Evolutionary conservation across 164 flowering plant species (phyloP).

Genomic region (Liriodendron chinense): DNA sequence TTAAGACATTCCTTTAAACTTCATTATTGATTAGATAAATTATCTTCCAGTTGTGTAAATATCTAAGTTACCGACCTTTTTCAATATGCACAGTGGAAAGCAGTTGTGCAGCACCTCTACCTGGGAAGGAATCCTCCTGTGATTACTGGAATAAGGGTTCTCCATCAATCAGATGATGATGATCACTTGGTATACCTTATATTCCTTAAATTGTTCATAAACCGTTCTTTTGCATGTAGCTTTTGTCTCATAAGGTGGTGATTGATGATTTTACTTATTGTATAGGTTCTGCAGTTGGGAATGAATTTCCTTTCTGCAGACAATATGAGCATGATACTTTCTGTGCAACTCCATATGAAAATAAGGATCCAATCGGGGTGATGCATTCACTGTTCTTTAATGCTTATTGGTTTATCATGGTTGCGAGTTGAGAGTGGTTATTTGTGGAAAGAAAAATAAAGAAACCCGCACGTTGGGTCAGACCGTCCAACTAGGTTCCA

Average conservation of each 20-base stretch:
- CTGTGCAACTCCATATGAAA: constrained; percentile 76
- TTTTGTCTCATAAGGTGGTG: neutral
- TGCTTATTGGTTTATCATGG: too few relatives aligned
- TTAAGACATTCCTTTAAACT: neutral
- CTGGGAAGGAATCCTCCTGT: constrained; percentile 87
- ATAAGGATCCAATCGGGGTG: too few relatives aligned
- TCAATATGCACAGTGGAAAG: constrained; percentile 52
- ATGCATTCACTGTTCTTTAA: too few relatives aligned
- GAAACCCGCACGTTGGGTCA: too few relatives aligned
- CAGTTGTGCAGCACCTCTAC: constrained; percentile 67
- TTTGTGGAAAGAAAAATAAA: too few relatives aligned
- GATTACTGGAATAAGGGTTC: constrained; percentile 81
- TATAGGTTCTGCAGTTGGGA: constrained; percentile 92
- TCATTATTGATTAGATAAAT: neutral
- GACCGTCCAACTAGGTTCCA: too few relatives aligned
- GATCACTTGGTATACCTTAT: constrained; percentile 76
- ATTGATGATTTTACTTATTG: neutral
- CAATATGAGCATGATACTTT: constrained; percentile 88
- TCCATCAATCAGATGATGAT: constrained; percentile 58
- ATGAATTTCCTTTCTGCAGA: constrained; percentile 92
- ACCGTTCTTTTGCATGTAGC: neutral
- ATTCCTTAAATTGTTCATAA: constrained; percentile 2
- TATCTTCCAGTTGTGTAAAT: neutral
- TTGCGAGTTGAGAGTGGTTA: too few relatives aligned
- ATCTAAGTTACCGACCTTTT: neutral